phyloP scores from a whole-genome alignment of 305 asterid species.

The Withania somnifera region DNA sequence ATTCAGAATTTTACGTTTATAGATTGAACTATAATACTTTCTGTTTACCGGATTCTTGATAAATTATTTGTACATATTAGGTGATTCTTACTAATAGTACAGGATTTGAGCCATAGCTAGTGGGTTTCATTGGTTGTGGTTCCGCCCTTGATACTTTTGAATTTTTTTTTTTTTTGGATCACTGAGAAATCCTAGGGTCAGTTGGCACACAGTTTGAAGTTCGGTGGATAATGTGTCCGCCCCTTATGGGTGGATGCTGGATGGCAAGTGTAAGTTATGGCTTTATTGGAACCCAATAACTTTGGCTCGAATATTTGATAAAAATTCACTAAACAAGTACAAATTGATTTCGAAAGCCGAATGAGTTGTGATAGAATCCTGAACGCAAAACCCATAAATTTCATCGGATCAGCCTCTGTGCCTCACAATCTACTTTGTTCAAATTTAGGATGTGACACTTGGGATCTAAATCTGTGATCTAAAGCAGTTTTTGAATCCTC shows the following conservation, averaged over 20 bases:
- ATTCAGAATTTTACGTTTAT: too few species aligned
- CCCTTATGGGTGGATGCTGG: neutral
- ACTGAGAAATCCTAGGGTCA: neutral
- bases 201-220: neutral
- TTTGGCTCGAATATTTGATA: neutral
- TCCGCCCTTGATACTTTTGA: neutral
- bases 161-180: neutral
- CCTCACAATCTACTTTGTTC: neutral
- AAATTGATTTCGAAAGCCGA: neutral
- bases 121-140: neutral
- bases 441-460: neutral
- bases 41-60: neutral
- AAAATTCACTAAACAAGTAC: neutral
- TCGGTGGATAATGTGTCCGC: neutral
- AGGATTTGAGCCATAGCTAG: neutral
- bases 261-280: neutral
- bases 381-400: neutral
- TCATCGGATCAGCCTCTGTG: neutral
- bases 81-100: neutral
- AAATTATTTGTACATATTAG: neutral
- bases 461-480: neutral
- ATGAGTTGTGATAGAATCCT: neutral
- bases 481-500: neutral
- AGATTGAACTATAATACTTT: neutral
- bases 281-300: neutral